Evolutionary conservation across 148 eudicot species (phyloP), one percentile per base, ranked within the genome.

Genomic region (Gaultheria prostrata): DNA sequence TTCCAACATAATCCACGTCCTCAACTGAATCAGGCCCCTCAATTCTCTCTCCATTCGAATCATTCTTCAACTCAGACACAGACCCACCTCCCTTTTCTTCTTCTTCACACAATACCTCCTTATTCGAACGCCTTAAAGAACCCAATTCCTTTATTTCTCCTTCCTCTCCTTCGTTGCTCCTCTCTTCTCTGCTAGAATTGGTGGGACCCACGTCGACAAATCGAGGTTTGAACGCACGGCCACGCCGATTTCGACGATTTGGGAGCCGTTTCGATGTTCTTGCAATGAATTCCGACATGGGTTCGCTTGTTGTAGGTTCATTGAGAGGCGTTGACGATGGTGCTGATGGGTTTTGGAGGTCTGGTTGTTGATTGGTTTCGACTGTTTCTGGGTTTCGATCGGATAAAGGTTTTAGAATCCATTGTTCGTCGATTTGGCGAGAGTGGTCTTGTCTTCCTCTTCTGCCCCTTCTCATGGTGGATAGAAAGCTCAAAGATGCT

Each of bases 1-100:
- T 91, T 59, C 87, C 80, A 72, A 87, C 78, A 80, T 88, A 91
- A 80, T 85, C 92, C 80, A 33, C 88, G 65, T 67, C 81, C 59
- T 78, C 56, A 26, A 61, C 30, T 50, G 84, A 86, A 84, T 83
- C 77, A 33, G 82, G n/a, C 57, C 72, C 80, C 54, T 70, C 85
- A 26, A 32, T 80, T 30, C 51, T 79, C 33, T 75, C 71, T 26
- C 72, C 87, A 72, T 14, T 82, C 48, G 59, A 53, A 39, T 53
- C 86, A 77, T 21, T 35, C 61, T 77, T 76, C 71, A n/a, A 77
- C 69, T 26, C 61, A 51, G 76, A 65, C 65, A 24, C 83, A 45
- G 21, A 26, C 70, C 18, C 82, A 12, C 54, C 53, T 15, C 69
- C 9, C 28, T 26, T 72, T 77, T 82, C 91, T 43, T 80, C 87